phyloP scores from a whole-genome alignment of 2,329 filamentous ascomycete species.

The Penicillium italicum region DNA sequence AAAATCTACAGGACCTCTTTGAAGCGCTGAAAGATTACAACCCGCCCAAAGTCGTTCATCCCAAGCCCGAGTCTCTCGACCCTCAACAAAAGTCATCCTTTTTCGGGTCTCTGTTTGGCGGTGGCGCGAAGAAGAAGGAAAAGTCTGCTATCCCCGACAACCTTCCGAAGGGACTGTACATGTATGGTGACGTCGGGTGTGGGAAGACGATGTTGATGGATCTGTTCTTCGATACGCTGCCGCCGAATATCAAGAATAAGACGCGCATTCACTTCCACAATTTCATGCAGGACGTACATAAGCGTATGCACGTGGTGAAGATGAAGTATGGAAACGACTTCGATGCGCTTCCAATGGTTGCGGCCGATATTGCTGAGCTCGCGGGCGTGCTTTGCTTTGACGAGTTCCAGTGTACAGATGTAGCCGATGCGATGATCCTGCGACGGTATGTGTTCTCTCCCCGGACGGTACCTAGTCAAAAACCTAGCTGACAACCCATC shows the following conservation, averaged over 20 bases:
- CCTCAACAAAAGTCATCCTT: slow-evolving; percentile 51
- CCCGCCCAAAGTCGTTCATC: slow-evolving; percentile 70
- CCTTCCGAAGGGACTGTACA: slow-evolving; percentile 84
- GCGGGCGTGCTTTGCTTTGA: slow-evolving; percentile 92
- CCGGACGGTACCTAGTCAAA: background rate
- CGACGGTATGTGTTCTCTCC: slow-evolving; percentile 55
- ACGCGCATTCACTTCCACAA: slow-evolving; percentile 97
- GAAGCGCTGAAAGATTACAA: slow-evolving; percentile 72
- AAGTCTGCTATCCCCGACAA: slow-evolving; percentile 58
- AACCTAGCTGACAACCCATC: slow-evolving; percentile 23
- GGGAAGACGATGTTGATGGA: slow-evolving; percentile 99
- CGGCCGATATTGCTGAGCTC: slow-evolving; percentile 84
- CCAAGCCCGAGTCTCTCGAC: slow-evolving; percentile 67
- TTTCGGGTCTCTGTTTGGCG: slow-evolving; percentile 48
- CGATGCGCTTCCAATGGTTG: slow-evolving; percentile 86
- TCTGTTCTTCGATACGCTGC: slow-evolving; percentile 90
- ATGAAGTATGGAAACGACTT: slow-evolving; percentile 83
- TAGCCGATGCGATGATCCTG: slow-evolving; percentile 97
- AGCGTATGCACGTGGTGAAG: slow-evolving; percentile 83
- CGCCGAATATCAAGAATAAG: slow-evolving; percentile 72
- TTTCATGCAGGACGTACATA: slow-evolving; percentile 98
- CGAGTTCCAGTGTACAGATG: slow-evolving; percentile 98
- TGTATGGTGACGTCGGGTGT: slow-evolving; percentile 93
- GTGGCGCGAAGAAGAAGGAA: slow-evolving; percentile 30
- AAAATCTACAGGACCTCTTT: slow-evolving; percentile 83